phyloP scores from a whole-genome alignment of 805 yeast species.

The Sugiyamaella smithiae region DNA sequence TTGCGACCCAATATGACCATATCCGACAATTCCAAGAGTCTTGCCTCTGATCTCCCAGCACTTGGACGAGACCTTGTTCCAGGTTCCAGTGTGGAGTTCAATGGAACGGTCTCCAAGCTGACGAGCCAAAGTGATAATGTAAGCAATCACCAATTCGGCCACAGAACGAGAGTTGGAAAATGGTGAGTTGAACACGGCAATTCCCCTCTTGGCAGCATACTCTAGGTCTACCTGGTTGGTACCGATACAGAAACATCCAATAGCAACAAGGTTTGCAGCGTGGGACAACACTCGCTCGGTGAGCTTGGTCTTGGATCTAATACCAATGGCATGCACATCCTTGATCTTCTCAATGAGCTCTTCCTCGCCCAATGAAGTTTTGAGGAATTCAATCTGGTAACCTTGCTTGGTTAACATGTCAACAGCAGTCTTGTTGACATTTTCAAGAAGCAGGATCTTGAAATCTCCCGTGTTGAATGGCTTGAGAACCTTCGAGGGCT shows the following conservation, averaged over 20 bases:
- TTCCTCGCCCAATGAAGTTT: slow-evolving; percentile 84
- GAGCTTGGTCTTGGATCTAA: slow-evolving; percentile 93
- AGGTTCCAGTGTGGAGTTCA: slow-evolving; percentile 92
- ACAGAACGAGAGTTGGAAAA: slow-evolving; percentile 98
- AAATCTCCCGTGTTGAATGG: slow-evolving; percentile 96
- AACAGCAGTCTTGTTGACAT: slow-evolving; percentile 90
- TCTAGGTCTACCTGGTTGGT: slow-evolving; percentile 96
- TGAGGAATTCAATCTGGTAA: slow-evolving; percentile 93
- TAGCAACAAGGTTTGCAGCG: slow-evolving; percentile 83
- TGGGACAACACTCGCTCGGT: slow-evolving; percentile 73
- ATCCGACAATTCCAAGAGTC: slow-evolving; percentile 94
- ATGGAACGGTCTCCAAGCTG: slow-evolving; percentile 95
- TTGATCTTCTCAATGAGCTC: slow-evolving; percentile 91
- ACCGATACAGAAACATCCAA: slow-evolving; percentile 99
- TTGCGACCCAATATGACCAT: slow-evolving; percentile 98
- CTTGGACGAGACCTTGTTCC: slow-evolving; percentile 93
- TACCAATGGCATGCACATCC: slow-evolving; percentile 95
- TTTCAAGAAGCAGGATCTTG: slow-evolving; percentile 86
- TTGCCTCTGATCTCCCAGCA: slow-evolving; percentile 99
- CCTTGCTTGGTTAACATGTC: slow-evolving; percentile 85
- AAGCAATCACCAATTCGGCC: slow-evolving; percentile 95
- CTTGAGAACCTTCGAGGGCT: slow-evolving; percentile 57
- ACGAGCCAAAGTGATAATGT: slow-evolving; percentile 89
- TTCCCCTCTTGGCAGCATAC: slow-evolving; percentile 86
- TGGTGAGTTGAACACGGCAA: slow-evolving; percentile 97